Conservation (phyloP, 2,329 filamentous ascomycete genomes). For the Colletotrichum sansevieriae region DNA sequence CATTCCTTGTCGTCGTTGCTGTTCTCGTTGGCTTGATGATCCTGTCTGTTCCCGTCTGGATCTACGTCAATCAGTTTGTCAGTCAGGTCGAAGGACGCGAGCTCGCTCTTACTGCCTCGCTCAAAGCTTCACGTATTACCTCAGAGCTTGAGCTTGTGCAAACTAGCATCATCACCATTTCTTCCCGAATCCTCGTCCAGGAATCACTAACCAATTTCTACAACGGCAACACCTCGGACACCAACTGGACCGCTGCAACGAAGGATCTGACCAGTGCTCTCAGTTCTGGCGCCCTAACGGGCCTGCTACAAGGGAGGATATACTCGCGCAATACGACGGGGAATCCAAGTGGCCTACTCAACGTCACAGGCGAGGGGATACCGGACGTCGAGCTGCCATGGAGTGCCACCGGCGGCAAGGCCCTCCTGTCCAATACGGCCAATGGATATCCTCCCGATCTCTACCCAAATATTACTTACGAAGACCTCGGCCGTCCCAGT, state of each 20-base stretch:
- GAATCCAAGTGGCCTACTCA: conserved; percentile 68
- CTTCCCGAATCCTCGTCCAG: conserved; percentile 75
- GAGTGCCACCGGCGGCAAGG: conserved; percentile 67
- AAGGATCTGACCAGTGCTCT: conserved; percentile 81
- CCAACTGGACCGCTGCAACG: conserved; percentile 72
- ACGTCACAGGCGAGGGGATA: conserved; percentile 67
- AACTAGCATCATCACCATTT: conserved; percentile 78
- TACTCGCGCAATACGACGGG: conserved; percentile 78
- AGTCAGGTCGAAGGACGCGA: conserved; percentile 67
- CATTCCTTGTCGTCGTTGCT: conserved; percentile 80
- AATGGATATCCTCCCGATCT: conserved; percentile 79
- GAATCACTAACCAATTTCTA: conserved; percentile 65
- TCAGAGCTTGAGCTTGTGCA: conserved; percentile 85
- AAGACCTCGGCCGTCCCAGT: conserved; percentile 57
- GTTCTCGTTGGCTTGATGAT: conserved; percentile 82
- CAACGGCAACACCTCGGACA: conserved; percentile 64
- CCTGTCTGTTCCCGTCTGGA: conserved; percentile 81
- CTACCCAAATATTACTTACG: conserved; percentile 84
- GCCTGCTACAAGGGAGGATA: conserved; percentile 78
- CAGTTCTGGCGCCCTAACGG: conserved; percentile 66
- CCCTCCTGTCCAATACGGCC: conserved; percentile 71
- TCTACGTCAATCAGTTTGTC: conserved; percentile 69
- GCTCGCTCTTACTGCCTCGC: conserved; percentile 82
- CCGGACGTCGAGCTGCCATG: conserved; percentile 72
- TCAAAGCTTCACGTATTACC: conserved; percentile 86